These are phyloP conservation scores for Scutellaria baicalensis DNA, from an alignment of 257 asterid species.

Conservation along the genomic window DNA sequence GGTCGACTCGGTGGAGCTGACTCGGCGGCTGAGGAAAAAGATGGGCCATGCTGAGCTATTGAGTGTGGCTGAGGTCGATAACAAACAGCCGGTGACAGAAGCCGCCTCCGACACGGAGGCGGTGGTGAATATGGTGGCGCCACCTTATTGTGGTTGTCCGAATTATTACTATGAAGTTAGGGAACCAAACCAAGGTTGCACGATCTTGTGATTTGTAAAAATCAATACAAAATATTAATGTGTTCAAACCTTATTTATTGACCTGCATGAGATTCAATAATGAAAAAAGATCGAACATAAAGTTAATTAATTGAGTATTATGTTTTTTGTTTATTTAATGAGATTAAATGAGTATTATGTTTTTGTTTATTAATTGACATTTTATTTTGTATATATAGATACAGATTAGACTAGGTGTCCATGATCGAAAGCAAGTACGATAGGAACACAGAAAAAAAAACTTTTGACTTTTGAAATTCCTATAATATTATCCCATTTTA, in stretches of 20 bases:
- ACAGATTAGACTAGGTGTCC: too few species aligned
- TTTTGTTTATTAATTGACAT: too few species aligned
- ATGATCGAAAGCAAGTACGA: too few species aligned
- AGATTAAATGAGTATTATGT: too few species aligned
- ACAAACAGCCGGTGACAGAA: not conserved
- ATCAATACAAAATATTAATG: too few species aligned
- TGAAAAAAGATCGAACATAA: too few species aligned
- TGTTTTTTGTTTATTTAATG: too few species aligned
- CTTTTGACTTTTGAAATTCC: not conserved
- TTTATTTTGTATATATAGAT: too few species aligned
- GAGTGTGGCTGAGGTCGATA: conserved; percentile 20
- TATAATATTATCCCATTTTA: not conserved
- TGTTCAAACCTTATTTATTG: too few species aligned
- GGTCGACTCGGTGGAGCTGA: conserved; percentile 38
- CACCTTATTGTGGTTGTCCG: not conserved
- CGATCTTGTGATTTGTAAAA: conserved; percentile 19
- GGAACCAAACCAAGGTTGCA: conserved; percentile 14
- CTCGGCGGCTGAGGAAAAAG: conserved; percentile 35
- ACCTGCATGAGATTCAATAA: too few species aligned
- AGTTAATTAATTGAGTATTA: too few species aligned
- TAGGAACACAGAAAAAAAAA: too few species aligned
- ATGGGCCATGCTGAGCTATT: conserved; percentile 37
- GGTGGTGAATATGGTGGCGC: not conserved
- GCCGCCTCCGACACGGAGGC: not conserved
- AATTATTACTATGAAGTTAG: not conserved